These are phyloP conservation scores for Globisporangium polare DNA, from an alignment of 352 stramenopile species.

Conservation along the genomic window DNA sequence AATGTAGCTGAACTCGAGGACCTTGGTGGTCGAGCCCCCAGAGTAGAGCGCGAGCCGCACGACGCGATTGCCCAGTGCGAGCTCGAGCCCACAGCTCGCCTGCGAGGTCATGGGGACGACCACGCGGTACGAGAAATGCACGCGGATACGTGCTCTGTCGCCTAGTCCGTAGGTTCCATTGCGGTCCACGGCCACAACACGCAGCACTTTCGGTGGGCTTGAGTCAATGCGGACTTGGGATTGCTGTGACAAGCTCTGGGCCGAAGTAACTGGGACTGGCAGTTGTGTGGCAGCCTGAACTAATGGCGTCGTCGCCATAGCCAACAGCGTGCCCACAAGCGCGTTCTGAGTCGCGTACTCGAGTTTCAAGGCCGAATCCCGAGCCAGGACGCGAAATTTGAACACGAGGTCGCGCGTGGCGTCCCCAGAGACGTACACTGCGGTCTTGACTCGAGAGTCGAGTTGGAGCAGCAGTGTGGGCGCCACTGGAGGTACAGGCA, in stretches of 20 bases:
- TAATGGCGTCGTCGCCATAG: constrained; percentile 38
- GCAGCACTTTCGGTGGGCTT: constrained; percentile 31
- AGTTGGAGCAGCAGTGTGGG: constrained; percentile 41
- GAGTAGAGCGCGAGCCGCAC: constrained; percentile 33
- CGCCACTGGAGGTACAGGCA: neutral
- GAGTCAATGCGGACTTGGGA: constrained; percentile 35
- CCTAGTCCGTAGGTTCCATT: constrained; percentile 45
- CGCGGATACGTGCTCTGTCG: constrained; percentile 34
- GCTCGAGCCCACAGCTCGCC: constrained; percentile 33
- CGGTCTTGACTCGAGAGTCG: constrained; percentile 16
- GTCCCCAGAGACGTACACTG: constrained; percentile 42
- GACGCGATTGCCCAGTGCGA: constrained; percentile 35
- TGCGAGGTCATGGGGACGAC: constrained; percentile 11
- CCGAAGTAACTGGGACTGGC: constrained; percentile 16
- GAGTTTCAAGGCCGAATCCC: constrained; percentile 26
- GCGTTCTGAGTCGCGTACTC: constrained; percentile 37
- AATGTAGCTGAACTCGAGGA: constrained; percentile 55
- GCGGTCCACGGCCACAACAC: constrained; percentile 23
- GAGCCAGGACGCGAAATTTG: constrained; percentile 36
- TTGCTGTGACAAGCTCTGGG: constrained; percentile 35
- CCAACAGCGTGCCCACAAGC: constrained; percentile 37
- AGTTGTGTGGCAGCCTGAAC: constrained; percentile 27
- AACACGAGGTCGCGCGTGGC: constrained; percentile 37
- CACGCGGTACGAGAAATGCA: constrained; percentile 56
- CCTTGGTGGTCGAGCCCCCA: constrained; percentile 40